Conservation (phyloP, 2,329 filamentous ascomycete species). For the Sphaerulina musiva region DNA sequence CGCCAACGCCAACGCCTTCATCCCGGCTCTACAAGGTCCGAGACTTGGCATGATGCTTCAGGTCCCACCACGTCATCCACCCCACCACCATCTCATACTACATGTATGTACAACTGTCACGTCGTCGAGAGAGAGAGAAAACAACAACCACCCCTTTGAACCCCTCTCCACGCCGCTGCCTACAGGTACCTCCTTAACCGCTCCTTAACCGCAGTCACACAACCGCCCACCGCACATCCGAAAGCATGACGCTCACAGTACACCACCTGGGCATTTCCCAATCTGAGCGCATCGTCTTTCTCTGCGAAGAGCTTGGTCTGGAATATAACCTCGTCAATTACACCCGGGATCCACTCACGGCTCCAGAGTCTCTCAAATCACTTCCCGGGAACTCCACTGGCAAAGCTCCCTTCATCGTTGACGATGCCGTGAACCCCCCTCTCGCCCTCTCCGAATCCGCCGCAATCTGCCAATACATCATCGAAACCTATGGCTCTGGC, state of each 20-base stretch:
- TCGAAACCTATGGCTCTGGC: constrained; percentile 47
- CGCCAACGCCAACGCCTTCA: no score
- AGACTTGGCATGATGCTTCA: no score
- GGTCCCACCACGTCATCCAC: neutral
- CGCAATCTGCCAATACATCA: constrained; percentile 57
- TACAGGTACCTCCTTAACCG: no score
- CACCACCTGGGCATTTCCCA: constrained; percentile 43
- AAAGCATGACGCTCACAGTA: constrained; percentile 34
- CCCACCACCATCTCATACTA: neutral
- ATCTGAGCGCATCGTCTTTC: constrained; percentile 57
- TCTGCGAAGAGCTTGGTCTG: constrained; percentile 57
- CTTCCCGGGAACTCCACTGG: constrained; percentile 12
- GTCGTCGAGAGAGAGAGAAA: no score
- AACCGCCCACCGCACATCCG: no score
- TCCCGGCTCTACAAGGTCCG: no score
- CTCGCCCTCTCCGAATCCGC: constrained; percentile 53
- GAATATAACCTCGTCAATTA: constrained; percentile 46
- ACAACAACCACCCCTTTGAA: no score
- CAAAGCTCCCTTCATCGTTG: constrained; percentile 50
- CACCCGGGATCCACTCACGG: constrained; percentile 38
- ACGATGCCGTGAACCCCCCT: constrained; percentile 35
- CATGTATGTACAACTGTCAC: no score
- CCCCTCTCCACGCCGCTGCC: no score
- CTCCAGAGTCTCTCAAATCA: constrained; percentile 15
- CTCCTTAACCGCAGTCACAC: no score